A percentile compares a stretch with the other conserved stretches of the same genome.
phyloP scores from a whole-genome alignment of 257 asterid species.

The Capsicum baccatum region DNA sequence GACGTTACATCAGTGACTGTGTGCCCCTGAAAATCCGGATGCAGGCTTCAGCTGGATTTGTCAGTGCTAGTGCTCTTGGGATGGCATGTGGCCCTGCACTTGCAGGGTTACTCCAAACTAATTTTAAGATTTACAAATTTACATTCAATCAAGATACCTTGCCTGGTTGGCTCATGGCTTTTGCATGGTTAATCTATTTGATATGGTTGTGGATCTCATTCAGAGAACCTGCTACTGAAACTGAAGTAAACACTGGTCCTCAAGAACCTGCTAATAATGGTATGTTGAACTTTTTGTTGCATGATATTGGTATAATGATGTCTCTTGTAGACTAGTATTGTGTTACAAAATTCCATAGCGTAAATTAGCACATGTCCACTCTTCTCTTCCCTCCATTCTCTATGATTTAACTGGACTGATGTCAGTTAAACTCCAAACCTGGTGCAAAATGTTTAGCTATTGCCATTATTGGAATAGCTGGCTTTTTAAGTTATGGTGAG shows the following conservation, averaged over 20 bases:
- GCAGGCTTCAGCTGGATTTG: slow-evolving; percentile 99
- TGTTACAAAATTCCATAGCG: not conserved
- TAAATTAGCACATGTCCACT: not conserved
- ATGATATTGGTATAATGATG: not conserved
- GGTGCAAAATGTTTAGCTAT: not conserved
- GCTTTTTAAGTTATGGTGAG: not conserved
- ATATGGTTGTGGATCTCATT: slow-evolving; percentile 87
- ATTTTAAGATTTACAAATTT: slow-evolving; percentile 66
- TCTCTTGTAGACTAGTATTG: not conserved
- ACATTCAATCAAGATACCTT: slow-evolving; percentile 84
- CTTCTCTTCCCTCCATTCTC: not conserved
- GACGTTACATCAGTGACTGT: slow-evolving; percentile 95
- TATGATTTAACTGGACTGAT: not conserved
- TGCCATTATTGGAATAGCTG: not conserved
- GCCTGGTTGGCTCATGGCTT: slow-evolving; percentile 98
- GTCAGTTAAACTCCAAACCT: not conserved
- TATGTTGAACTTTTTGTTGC: slow-evolving; percentile 40
- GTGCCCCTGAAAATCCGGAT: slow-evolving; percentile 90
- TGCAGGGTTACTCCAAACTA: slow-evolving; percentile 83
- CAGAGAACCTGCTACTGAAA: slow-evolving; percentile 71
- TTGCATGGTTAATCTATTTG: slow-evolving; percentile 77
- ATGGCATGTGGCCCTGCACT: slow-evolving; percentile 99
- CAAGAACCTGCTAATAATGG: slow-evolving; percentile 58
- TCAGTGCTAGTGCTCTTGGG: slow-evolving; percentile 99
- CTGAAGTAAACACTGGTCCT: slow-evolving; percentile 45